phyloP scores from a whole-genome alignment of 108 stramenopile genomes.

The Pseudonitzschia multiseries region DNA sequence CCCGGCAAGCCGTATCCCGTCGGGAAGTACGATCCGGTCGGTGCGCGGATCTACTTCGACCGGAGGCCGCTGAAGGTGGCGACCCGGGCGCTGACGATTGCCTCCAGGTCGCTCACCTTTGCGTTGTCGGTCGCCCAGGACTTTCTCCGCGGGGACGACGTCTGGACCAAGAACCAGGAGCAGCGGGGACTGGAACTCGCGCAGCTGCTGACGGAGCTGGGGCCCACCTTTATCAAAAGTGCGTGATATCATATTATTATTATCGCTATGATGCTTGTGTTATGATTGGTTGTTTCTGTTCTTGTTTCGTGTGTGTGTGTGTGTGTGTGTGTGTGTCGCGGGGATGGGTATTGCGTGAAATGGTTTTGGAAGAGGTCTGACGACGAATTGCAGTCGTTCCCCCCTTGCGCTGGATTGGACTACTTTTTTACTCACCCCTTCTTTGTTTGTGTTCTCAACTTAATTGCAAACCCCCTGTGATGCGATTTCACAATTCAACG shows the following conservation, averaged over 20 bases:
- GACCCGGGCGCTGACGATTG: slow-evolving; percentile 45
- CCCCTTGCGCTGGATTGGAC: too few species aligned
- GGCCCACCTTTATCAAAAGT: slow-evolving; percentile 85
- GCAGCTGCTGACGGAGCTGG: slow-evolving; percentile 63
- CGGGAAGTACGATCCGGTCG: slow-evolving; percentile 62
- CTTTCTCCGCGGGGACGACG: slow-evolving; percentile 23
- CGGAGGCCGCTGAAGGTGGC: slow-evolving; percentile 36
- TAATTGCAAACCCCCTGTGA: too few species aligned
- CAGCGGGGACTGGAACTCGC: slow-evolving; percentile 68
- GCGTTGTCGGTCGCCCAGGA: slow-evolving; percentile 39
- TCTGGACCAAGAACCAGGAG: slow-evolving; percentile 54
- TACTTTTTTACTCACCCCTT: too few species aligned
- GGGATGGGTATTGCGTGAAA: too few species aligned
- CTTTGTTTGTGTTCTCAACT: too few species aligned
- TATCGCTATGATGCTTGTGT: too few species aligned
- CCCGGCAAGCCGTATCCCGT: slow-evolving; percentile 60
- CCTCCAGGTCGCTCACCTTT: slow-evolving; percentile 47
- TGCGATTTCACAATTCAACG: too few species aligned
- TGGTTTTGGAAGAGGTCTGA: too few species aligned
- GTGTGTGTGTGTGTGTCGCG: not conserved
- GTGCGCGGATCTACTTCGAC: slow-evolving; percentile 71
- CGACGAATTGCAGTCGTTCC: too few species aligned
- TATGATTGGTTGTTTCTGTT: too few species aligned
- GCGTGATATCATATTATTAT: not conserved
- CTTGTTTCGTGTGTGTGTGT: not conserved